Evolutionary conservation across 352 stramenopile species (phyloP).

Genomic region (Phytophthora sp.): DNA sequence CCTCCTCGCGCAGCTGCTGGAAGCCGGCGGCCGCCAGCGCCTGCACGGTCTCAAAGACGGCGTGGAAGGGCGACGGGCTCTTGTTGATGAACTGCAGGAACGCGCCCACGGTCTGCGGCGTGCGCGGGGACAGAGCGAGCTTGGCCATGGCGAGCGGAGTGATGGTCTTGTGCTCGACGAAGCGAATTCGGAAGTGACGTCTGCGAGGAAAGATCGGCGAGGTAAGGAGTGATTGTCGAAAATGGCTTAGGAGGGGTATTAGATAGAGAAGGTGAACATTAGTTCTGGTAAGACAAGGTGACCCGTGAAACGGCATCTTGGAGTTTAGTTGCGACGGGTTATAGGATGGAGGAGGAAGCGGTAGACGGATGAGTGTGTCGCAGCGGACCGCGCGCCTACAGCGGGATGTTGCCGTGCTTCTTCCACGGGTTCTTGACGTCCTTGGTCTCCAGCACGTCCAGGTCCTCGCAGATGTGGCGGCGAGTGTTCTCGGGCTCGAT

Average conservation of each 20-base stretch:
- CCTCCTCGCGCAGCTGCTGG: slow-evolving; percentile 88
- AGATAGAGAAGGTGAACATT: not conserved
- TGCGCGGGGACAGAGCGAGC: slow-evolving; percentile 59
- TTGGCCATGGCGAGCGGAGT: slow-evolving; percentile 39
- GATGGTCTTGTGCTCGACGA: slow-evolving; percentile 31
- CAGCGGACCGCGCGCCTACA: slow-evolving; percentile 66
- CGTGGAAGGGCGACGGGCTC: slow-evolving; percentile 95
- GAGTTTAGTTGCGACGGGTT: slow-evolving; percentile 19
- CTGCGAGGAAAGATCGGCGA: slow-evolving; percentile 21
- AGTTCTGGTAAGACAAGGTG: not conserved
- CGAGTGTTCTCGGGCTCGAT: slow-evolving; percentile 96
- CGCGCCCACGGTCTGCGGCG: slow-evolving; percentile 64
- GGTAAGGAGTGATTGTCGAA: not conserved
- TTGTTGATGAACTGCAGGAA: slow-evolving; percentile 95
- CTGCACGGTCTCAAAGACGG: slow-evolving; percentile 87
- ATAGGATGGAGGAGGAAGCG: slow-evolving; percentile 6
- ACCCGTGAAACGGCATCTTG: not conserved
- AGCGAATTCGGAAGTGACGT: slow-evolving; percentile 25
- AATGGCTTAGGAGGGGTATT: slow-evolving; percentile 3
- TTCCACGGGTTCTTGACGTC: slow-evolving; percentile 92
- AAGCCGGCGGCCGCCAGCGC: slow-evolving; percentile 91
- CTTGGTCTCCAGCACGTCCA: slow-evolving; percentile 95
- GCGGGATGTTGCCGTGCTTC: slow-evolving; percentile 98
- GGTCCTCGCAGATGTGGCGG: slow-evolving; percentile 95
- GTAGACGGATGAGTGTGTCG: slow-evolving; percentile 19